A percentile compares a stretch with the other conserved stretches of the same genome.
phyloP scores from a whole-genome alignment of 345 rosid species.

The Arabidopsis arenosa region DNA sequence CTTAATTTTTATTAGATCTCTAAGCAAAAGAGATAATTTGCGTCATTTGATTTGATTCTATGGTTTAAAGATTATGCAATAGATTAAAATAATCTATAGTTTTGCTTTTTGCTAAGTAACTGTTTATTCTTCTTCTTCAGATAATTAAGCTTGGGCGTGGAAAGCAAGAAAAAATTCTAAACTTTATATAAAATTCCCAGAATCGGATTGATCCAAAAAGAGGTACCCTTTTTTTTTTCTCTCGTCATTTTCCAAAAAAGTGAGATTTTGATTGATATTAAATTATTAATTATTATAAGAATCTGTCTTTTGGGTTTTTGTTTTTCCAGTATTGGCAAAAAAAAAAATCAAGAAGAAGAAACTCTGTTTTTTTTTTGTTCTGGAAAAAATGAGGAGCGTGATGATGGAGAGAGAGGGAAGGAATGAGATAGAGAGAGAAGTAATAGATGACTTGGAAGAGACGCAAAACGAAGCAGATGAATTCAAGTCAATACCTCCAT shows the following conservation, averaged over 20 bases:
- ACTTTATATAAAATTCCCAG: conserved; percentile 30
- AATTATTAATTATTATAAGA: conserved; percentile 23
- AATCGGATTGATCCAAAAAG: conserved; percentile 40
- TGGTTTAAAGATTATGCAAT: conserved; percentile 34
- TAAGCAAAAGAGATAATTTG: conserved; percentile 29
- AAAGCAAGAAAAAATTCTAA: conserved; percentile 22
- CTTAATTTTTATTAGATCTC: conserved; percentile 24
- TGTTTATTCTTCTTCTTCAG: conserved; percentile 13
- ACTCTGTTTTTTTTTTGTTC: neutral
- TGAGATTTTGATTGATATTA: neutral
- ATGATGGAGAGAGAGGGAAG: conserved; percentile 35
- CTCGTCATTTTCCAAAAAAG: conserved; percentile 13
- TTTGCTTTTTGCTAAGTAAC: conserved; percentile 24
- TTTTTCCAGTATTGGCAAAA: neutral
- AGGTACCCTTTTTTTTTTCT: conserved; percentile 18
- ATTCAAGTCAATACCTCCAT: conserved; percentile 63
- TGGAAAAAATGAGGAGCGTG: conserved; percentile 20
- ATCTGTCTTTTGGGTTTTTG: conserved; percentile 30
- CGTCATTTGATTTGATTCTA: conserved; percentile 43
- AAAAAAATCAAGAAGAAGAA: neutral
- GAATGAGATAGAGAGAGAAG: conserved; percentile 39
- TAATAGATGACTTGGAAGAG: conserved; percentile 50
- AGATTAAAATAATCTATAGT: conserved; percentile 32
- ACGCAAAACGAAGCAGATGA: conserved; percentile 48
- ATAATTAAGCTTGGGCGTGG: conserved; percentile 19